Evolutionary conservation across 2,329 filamentous ascomycete species (phyloP).

Genomic region (Botrytis fragariae): DNA sequence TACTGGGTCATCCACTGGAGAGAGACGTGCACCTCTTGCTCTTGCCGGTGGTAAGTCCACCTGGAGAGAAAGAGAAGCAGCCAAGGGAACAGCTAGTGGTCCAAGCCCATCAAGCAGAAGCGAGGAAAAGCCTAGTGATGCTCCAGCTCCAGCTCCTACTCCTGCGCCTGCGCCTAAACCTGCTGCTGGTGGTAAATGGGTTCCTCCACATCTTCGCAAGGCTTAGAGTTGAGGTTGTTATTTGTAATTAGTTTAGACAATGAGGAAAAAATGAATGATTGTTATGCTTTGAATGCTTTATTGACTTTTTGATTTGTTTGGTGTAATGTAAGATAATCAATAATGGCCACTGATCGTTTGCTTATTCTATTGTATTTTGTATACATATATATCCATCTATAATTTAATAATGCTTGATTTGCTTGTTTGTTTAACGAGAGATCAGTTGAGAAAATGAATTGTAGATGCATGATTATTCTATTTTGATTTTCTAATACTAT

Average conservation of each 20-base stretch:
- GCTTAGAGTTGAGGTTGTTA: not conserved
- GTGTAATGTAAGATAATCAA: not conserved
- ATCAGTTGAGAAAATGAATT: not conserved
- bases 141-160: not conserved
- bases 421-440: not conserved
- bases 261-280: not conserved
- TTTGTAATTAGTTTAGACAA: not conserved
- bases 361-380: not conserved
- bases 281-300: not conserved
- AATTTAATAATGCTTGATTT: not conserved
- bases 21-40: constrained; percentile 45
- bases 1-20: constrained; percentile 66
- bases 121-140: not conserved
- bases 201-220: constrained; percentile 1
- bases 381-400: not conserved
- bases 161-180: not conserved
- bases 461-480: not conserved
- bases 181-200: not conserved
- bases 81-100: constrained; percentile 42
- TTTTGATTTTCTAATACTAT: not conserved
- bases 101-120: not conserved
- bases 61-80: constrained; percentile 59
- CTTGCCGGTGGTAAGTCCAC: constrained; percentile 57
- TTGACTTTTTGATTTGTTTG: not conserved
- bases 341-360: not conserved